Evolutionary conservation across 495 filamentous ascomycete species (phyloP).

Genomic region (Penicillium pancosmium): DNA sequence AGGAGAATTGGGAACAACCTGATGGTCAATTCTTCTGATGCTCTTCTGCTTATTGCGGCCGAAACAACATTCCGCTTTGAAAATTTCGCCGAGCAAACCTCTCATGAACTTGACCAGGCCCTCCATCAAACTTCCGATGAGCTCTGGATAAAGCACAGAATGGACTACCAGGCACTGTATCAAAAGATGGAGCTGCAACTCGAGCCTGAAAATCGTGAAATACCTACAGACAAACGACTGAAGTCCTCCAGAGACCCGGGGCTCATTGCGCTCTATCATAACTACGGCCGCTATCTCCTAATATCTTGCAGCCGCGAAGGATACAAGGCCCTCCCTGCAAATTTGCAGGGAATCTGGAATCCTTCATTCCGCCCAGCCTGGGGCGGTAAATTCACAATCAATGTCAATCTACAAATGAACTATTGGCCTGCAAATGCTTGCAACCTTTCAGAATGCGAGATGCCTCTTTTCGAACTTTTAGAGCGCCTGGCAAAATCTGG

Average conservation of each 20-base stretch:
- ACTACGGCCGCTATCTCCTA: slow-evolving; percentile 52
- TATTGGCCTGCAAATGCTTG: slow-evolving; percentile 55
- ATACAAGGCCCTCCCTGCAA: slow-evolving; percentile 50
- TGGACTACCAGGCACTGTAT: slow-evolving; percentile 39
- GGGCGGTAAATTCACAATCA: slow-evolving; percentile 59
- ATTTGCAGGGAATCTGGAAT: slow-evolving; percentile 63
- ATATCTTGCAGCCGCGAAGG: slow-evolving; percentile 47
- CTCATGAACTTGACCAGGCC: slow-evolving; percentile 28
- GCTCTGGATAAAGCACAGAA: slow-evolving; percentile 31
- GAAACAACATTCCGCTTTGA: slow-evolving; percentile 41
- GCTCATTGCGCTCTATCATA: slow-evolving; percentile 47
- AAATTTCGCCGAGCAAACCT: slow-evolving; percentile 27
- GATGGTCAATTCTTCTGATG: slow-evolving; percentile 30
- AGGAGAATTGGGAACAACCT: slow-evolving; percentile 36
- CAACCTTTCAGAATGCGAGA: slow-evolving; percentile 41
- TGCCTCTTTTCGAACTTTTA: slow-evolving; percentile 45
- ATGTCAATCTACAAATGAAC: slow-evolving; percentile 65
- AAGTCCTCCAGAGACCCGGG: slow-evolving; percentile 32
- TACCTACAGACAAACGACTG: slow-evolving; percentile 38
- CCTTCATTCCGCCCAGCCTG: slow-evolving; percentile 50
- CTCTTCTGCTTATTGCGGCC: slow-evolving; percentile 41
- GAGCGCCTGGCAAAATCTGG: slow-evolving; percentile 39
- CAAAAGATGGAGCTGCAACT: slow-evolving; percentile 36
- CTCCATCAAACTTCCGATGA: slow-evolving; percentile 20
- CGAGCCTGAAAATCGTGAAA: slow-evolving; percentile 16